These are phyloP conservation scores for Hypomontagnella submonticulosa DNA, from an alignment of 495 filamentous ascomycete species.

Conservation along the genomic window DNA sequence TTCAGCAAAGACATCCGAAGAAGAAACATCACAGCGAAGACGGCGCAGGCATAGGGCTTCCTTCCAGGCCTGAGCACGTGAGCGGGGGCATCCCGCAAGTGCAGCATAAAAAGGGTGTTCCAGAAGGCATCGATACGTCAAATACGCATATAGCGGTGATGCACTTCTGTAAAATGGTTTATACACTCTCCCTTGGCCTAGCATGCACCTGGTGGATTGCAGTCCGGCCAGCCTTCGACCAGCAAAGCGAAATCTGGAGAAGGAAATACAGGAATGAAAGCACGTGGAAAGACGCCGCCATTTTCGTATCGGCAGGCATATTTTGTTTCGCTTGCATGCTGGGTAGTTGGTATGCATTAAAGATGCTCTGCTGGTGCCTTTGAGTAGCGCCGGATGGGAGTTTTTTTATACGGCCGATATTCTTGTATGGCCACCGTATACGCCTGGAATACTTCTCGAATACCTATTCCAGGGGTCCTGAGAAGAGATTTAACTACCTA, in stretches of 20 bases:
- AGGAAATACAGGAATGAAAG: constrained; percentile 38
- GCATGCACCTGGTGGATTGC: constrained; percentile 42
- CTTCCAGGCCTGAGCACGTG: constrained; percentile 26
- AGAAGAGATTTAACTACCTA: constrained; percentile 1
- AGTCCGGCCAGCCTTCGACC: constrained; percentile 45
- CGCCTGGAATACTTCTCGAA: not conserved
- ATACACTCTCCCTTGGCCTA: constrained; percentile 34
- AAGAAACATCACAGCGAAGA: constrained; percentile 36
- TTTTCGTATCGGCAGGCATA: constrained; percentile 35
- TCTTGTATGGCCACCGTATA: constrained; percentile 25
- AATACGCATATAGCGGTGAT: constrained; percentile 1
- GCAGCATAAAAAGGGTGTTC: constrained; percentile 12
- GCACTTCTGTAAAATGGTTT: constrained; percentile 26
- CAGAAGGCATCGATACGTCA: constrained; percentile 1
- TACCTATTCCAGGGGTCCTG: constrained; percentile 7
- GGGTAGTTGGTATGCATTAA: constrained; percentile 25
- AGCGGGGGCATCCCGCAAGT: not conserved
- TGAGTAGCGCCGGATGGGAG: constrained; percentile 8
- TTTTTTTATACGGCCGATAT: constrained; percentile 17
- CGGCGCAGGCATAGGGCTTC: constrained; percentile 30
- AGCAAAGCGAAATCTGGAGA: constrained; percentile 44
- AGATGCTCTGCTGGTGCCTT: constrained; percentile 26
- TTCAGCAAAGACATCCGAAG: constrained; percentile 19
- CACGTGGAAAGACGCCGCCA: constrained; percentile 42
- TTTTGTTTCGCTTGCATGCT: constrained; percentile 36